Evolutionary conservation across 1,284 basidiomycete species (phyloP).

Genomic region (Malassezia dermatis): DNA sequence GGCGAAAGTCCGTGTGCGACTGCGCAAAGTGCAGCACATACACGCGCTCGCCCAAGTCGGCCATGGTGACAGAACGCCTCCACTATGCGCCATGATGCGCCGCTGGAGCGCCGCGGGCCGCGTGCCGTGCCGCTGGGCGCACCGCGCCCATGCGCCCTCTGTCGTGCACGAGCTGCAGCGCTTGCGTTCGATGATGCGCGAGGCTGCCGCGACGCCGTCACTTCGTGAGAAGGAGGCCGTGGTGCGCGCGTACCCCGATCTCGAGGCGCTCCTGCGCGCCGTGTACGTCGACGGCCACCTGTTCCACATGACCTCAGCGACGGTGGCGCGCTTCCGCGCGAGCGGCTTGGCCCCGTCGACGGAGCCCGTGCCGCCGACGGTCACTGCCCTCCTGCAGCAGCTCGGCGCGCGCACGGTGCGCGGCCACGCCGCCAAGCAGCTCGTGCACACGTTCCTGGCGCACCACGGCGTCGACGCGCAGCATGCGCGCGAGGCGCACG

Average conservation of each 20-base stretch:
- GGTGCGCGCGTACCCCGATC: background rate
- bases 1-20: slow-evolving; percentile 30
- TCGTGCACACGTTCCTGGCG: slow-evolving; percentile 20
- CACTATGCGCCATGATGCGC: background rate
- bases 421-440: slow-evolving; percentile 21
- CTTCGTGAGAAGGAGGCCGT: background rate
- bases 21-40: slow-evolving; percentile 40
- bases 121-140: background rate
- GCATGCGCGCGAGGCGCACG: slow-evolving; percentile 1
- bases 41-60: slow-evolving; percentile 17
- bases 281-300: background rate
- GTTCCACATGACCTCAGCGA: background rate
- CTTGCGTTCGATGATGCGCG: background rate
- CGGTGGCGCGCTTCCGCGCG: background rate
- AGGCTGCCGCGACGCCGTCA: background rate
- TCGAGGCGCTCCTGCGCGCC: slow-evolving; percentile 3
- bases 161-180: background rate
- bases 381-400: slow-evolving; percentile 4
- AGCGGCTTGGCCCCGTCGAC: background rate
- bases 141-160: background rate
- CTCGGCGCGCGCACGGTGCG: slow-evolving; percentile 19
- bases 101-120: background rate
- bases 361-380: background rate
- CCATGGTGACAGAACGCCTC: background rate
- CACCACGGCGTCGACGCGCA: slow-evolving; percentile 23